Conservation (phyloP, 106 monocot genomes). For the Xerophyta viscosa region DNA sequence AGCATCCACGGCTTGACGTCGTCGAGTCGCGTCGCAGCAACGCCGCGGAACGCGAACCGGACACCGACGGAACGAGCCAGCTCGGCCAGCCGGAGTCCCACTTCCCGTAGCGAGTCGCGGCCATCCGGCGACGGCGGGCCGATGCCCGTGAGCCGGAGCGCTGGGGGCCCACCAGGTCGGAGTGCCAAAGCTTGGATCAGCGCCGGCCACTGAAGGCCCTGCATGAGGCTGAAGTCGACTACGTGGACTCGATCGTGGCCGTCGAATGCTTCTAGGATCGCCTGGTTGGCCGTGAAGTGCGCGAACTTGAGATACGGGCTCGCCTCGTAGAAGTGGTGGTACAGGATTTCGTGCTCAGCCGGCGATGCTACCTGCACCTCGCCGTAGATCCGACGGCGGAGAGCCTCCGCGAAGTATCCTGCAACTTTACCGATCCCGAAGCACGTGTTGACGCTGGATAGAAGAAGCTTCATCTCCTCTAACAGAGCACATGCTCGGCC, state of each 20-base stretch:
- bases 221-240: conserved; percentile 50
- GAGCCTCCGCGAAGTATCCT: conserved; percentile 40
- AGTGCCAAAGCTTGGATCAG: conserved; percentile 65
- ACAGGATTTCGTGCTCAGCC: conserved; percentile 27
- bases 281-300: conserved; percentile 73
- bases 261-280: conserved; percentile 60
- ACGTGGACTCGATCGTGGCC: conserved; percentile 54
- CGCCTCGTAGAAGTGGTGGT: conserved; percentile 52
- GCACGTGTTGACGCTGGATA: conserved; percentile 21
- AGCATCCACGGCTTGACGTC: conserved; percentile 48
- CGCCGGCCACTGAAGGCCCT: conserved; percentile 69
- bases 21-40: conserved; percentile 31
- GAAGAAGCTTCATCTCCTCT: conserved; percentile 19
- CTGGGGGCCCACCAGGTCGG: conserved; percentile 49
- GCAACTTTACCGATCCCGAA: conserved; percentile 53
- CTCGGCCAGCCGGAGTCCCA: conserved; percentile 46
- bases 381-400: conserved; percentile 26
- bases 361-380: background rate
- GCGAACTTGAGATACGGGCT: conserved; percentile 67
- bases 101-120: conserved; percentile 34
- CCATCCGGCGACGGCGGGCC: conserved; percentile 41
- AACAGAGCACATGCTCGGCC: conserved; percentile 11
- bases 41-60: conserved; percentile 43
- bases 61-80: conserved; percentile 44
- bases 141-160: conserved; percentile 50